These are phyloP conservation scores for Senecio squalidus DNA, from an alignment of 140 eudicot genomes.

Conservation along the genomic window DNA sequence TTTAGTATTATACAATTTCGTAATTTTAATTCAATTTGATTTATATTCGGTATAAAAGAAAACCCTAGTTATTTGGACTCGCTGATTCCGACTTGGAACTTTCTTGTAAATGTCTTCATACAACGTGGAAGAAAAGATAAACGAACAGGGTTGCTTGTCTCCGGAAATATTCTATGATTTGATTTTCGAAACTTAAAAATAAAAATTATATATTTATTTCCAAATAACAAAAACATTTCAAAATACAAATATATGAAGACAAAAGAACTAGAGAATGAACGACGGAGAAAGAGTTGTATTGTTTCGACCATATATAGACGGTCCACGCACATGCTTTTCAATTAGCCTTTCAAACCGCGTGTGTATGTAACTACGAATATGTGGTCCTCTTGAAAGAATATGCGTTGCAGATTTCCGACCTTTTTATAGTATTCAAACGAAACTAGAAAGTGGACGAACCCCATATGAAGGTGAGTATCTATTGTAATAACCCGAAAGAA, in stretches of 20 bases:
- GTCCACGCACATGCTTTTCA: slow-evolving; percentile 7
- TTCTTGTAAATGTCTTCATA: slow-evolving; percentile 11
- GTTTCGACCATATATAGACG: slow-evolving; percentile 1
- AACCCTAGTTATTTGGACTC: not conserved
- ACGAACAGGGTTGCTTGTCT: not conserved
- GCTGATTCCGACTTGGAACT: not conserved
- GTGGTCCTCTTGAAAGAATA: slow-evolving; percentile 8
- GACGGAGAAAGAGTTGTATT: slow-evolving; percentile 11
- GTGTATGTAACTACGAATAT: slow-evolving; percentile 1
- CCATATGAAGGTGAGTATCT: not conserved
- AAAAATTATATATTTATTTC: not conserved
- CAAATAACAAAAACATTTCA: not conserved
- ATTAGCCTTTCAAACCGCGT: slow-evolving; percentile 13
- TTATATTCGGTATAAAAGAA: not conserved
- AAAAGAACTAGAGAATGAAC: not conserved
- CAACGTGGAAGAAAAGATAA: not conserved
- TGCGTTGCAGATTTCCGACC: not conserved
- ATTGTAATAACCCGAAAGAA: not conserved
- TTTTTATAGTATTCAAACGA: not conserved
- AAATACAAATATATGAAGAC: not conserved
- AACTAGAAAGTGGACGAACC: slow-evolving; percentile 5
- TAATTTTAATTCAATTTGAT: not conserved
- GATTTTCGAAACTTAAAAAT: not conserved
- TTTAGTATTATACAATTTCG: no score
- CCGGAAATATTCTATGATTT: slow-evolving; percentile 7